phyloP scores from a whole-genome alignment of 371 early-diverging fungal species.

The Syncephalastrum monosporum region DNA sequence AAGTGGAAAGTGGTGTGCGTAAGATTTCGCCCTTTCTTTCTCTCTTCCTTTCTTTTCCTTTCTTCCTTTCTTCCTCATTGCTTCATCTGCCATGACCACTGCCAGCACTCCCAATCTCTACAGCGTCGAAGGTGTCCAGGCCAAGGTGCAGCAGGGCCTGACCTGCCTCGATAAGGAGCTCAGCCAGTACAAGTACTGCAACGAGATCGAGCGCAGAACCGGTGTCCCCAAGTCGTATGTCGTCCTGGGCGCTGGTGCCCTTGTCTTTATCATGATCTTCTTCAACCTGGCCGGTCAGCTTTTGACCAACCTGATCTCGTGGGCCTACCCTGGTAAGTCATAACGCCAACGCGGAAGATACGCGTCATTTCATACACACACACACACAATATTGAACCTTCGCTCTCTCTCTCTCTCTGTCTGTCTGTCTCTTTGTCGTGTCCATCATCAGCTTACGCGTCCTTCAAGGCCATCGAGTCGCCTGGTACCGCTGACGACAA shows the following conservation, averaged over 20 bases:
- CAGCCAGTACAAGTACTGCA: constrained; percentile 59
- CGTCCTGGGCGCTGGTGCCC: constrained; percentile 55
- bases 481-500: constrained; percentile 77
- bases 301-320: constrained; percentile 84
- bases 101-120: constrained; percentile 13
- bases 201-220: constrained; percentile 68
- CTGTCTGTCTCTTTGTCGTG: not conserved
- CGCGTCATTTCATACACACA: not conserved
- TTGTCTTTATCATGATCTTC: constrained; percentile 75
- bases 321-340: constrained; percentile 75
- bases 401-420: not conserved
- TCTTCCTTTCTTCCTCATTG: constrained; percentile 3
- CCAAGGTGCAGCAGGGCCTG: constrained; percentile 15
- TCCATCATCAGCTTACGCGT: constrained; percentile 74
- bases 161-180: constrained; percentile 75
- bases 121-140: constrained; percentile 22
- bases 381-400: constrained; percentile 9
- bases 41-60: constrained; percentile 6
- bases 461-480: constrained; percentile 90
- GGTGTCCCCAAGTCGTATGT: constrained; percentile 85
- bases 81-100: constrained; percentile 7
- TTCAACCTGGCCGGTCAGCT: constrained; percentile 85
- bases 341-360: not conserved
- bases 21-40: not conserved
- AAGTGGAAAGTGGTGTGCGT: too few species aligned